A percentile compares a stretch with the other conserved stretches of the same genome.
Conservation (phyloP, 192 early-diverging fungal genomes). For the Coemansia sp. region DNA sequence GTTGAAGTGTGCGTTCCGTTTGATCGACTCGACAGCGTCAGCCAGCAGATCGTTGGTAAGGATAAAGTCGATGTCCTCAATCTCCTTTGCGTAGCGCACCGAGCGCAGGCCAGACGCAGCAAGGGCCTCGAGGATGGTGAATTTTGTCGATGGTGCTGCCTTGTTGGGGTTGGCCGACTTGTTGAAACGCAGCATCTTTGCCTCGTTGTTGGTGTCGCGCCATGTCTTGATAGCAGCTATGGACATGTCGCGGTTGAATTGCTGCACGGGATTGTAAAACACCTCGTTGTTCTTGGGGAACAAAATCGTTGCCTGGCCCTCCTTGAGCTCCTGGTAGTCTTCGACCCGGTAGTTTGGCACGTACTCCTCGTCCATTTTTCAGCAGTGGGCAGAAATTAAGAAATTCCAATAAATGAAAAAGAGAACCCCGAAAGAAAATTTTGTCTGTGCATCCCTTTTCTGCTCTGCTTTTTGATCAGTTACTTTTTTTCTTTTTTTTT, state of each 20-base stretch:
- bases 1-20: conserved; percentile 82
- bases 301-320: conserved; percentile 79
- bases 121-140: conserved; percentile 87
- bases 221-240: conserved; percentile 94
- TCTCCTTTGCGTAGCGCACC: conserved; percentile 95
- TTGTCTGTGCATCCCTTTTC: neutral
- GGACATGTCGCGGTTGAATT: conserved; percentile 98
- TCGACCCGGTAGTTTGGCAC: conserved; percentile 33
- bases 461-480: neutral
- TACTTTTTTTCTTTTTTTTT: neutral
- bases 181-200: conserved; percentile 56
- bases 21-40: conserved; percentile 89
- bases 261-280: conserved; percentile 99
- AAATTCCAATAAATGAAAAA: neutral
- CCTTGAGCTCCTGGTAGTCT: conserved; percentile 65
- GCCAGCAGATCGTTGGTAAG: conserved; percentile 88
- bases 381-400: neutral
- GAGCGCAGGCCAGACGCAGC: conserved; percentile 93
- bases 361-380: conserved; percentile 16
- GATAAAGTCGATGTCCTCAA: conserved; percentile 73
- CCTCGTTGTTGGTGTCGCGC: conserved; percentile 73
- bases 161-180: conserved; percentile 56
- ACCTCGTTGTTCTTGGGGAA: conserved; percentile 86
- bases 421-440: neutral
- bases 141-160: conserved; percentile 18